Evolutionary conservation across 1,284 basidiomycete genomes (phyloP).

Genomic region (Trametes polyzona): DNA sequence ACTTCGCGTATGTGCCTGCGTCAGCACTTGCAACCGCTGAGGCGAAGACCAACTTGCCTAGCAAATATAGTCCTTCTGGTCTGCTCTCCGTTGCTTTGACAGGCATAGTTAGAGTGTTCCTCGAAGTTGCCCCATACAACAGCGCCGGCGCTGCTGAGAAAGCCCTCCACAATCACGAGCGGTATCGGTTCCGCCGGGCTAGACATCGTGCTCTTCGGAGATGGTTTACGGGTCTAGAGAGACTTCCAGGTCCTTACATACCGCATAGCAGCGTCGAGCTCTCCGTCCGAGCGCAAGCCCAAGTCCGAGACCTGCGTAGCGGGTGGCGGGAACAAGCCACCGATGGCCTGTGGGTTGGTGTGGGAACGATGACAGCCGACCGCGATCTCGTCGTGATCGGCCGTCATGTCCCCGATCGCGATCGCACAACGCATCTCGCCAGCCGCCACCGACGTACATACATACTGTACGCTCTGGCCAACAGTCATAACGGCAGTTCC

Average conservation of each 20-base stretch:
- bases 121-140: slow-evolving; percentile 50
- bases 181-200: slow-evolving; percentile 36
- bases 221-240: background rate
- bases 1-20: slow-evolving; percentile 28
- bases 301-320: background rate
- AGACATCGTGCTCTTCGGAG: background rate
- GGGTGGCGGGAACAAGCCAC: background rate
- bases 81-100: slow-evolving; percentile 20
- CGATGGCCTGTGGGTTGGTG: background rate
- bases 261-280: background rate
- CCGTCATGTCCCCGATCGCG: slow-evolving; percentile 7
- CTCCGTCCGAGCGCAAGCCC: too few species aligned
- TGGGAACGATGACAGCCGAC: background rate
- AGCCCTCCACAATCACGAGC: slow-evolving; percentile 59
- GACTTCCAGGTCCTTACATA: background rate
- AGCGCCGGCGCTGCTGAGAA: slow-evolving; percentile 48
- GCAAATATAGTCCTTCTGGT: slow-evolving; percentile 36
- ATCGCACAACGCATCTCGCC: too few species aligned
- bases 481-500: too few species aligned
- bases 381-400: slow-evolving; percentile 1
- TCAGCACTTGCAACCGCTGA: background rate
- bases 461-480: too few species aligned
- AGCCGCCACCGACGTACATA: too few species aligned
- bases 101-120: slow-evolving; percentile 37
- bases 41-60: slow-evolving; percentile 34